These are phyloP conservation scores for Gaertneriomyces sp. DNA, from an alignment of 192 early-diverging fungal species.

Conservation along the genomic window DNA sequence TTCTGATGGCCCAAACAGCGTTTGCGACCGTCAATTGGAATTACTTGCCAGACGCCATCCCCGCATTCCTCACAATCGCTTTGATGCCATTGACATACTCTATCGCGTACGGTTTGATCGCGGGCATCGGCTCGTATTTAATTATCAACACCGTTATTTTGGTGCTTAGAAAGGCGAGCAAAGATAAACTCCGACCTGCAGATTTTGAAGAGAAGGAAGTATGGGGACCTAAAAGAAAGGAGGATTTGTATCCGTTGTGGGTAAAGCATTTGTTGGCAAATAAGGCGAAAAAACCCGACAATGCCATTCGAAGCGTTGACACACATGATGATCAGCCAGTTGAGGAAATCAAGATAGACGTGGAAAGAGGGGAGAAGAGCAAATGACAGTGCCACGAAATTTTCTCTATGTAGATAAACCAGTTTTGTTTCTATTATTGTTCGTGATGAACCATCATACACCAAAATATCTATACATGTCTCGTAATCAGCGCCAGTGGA, in stretches of 20 bases:
- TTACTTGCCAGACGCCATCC: slow-evolving; percentile 72
- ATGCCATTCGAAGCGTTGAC: too few species aligned
- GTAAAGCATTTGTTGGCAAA: slow-evolving; percentile 7
- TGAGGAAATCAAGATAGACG: too few species aligned
- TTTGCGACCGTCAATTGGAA: slow-evolving; percentile 74
- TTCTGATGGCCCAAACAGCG: slow-evolving; percentile 66
- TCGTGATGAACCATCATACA: too few species aligned
- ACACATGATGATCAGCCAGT: too few species aligned
- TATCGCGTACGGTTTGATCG: slow-evolving; percentile 77
- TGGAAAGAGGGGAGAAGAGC: too few species aligned
- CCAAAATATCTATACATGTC: too few species aligned
- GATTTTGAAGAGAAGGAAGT: slow-evolving; percentile 14
- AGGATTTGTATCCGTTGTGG: slow-evolving; percentile 21
- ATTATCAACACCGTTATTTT: slow-evolving; percentile 64
- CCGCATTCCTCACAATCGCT: slow-evolving; percentile 72
- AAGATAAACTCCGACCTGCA: slow-evolving; percentile 51
- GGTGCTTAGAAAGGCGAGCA: slow-evolving; percentile 52
- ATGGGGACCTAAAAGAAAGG: slow-evolving; percentile 14
- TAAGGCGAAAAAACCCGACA: too few species aligned
- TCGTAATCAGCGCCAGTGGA: too few species aligned
- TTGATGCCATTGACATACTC: slow-evolving; percentile 79
- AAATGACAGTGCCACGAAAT: too few species aligned
- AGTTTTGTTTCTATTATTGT: too few species aligned
- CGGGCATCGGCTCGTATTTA: slow-evolving; percentile 65
- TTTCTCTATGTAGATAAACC: too few species aligned